A percentile compares a stretch with the other conserved stretches of the same genome.
These are phyloP conservation scores for Myriosclerotinia duriaeana DNA, from an alignment of 2,329 filamentous ascomycete genomes.

Conservation along the genomic window DNA sequence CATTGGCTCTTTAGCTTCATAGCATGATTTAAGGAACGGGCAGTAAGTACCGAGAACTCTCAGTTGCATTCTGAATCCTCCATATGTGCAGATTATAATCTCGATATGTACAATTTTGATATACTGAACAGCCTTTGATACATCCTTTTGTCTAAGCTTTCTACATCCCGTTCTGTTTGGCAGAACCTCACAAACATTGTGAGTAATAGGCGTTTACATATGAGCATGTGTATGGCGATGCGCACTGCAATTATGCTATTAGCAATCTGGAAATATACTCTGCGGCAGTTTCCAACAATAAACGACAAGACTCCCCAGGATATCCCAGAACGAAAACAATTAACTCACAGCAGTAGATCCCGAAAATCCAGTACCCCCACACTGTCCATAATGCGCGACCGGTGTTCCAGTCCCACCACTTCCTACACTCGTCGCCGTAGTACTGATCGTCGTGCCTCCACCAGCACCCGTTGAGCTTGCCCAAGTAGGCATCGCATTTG, in stretches of 20 bases:
- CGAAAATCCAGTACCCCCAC: conserved; percentile 14
- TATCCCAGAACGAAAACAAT: no score
- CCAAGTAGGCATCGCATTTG: conserved; percentile 14
- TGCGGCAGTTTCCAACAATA: not conserved
- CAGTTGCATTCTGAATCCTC: not conserved
- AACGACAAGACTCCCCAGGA: not conserved
- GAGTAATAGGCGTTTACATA: conserved; percentile 7
- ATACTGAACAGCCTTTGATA: not conserved
- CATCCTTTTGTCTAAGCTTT: not conserved
- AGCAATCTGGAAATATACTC: not conserved
- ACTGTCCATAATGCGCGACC: conserved; percentile 12
- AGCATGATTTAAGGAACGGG: no score
- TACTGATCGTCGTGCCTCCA: not conserved
- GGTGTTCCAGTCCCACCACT: conserved; percentile 8
- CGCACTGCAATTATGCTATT: not conserved
- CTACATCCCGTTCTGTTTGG: not conserved
- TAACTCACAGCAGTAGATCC: conserved; percentile 20
- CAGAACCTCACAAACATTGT: conserved; percentile 21
- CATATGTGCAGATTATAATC: not conserved
- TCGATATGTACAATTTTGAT: not conserved
- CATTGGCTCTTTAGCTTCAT: no score
- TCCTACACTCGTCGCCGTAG: not conserved
- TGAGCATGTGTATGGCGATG: conserved; percentile 17
- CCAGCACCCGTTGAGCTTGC: not conserved
- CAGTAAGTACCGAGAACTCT: not conserved